Evolutionary conservation across 169 alveolate species (phyloP).

Genomic region (Amoebophrya sp.): DNA sequence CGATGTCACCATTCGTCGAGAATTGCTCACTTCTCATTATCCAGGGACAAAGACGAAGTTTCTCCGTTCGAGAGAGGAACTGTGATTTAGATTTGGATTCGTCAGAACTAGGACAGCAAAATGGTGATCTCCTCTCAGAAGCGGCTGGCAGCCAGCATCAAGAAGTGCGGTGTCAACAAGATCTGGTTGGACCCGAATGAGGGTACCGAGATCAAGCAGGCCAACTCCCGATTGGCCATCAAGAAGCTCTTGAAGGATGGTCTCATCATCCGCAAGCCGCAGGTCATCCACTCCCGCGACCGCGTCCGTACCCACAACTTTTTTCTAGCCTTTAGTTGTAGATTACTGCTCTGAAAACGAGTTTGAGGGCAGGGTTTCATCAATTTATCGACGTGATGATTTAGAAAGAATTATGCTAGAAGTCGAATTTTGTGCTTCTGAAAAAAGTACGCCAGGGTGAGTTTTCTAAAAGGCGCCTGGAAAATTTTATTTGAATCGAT

Average conservation of each 20-base stretch:
- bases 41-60: no score
- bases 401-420: no score
- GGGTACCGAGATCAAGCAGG: constrained; percentile 89
- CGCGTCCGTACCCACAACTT: constrained; percentile 64
- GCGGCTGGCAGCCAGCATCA: constrained; percentile 94
- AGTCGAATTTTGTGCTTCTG: no score
- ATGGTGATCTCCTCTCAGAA: constrained; percentile 66
- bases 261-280: constrained; percentile 89
- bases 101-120: neutral
- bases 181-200: constrained; percentile 99
- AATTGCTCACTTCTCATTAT: no score
- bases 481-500: no score
- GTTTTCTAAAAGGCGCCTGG: no score
- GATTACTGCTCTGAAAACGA: neutral
- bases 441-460: no score
- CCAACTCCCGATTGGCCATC: constrained; percentile 80
- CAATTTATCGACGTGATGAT: neutral
- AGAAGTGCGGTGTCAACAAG: constrained; percentile 92
- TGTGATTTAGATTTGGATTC: no score
- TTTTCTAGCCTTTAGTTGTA: constrained; percentile 14
- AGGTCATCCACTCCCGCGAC: constrained; percentile 89
- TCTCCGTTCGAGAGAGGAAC: no score
- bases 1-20: no score
- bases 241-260: constrained; percentile 94
- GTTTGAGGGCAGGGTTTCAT: neutral